phyloP scores from a whole-genome alignment of 164 flowering plant species.

The Amborella trichopoda region DNA sequence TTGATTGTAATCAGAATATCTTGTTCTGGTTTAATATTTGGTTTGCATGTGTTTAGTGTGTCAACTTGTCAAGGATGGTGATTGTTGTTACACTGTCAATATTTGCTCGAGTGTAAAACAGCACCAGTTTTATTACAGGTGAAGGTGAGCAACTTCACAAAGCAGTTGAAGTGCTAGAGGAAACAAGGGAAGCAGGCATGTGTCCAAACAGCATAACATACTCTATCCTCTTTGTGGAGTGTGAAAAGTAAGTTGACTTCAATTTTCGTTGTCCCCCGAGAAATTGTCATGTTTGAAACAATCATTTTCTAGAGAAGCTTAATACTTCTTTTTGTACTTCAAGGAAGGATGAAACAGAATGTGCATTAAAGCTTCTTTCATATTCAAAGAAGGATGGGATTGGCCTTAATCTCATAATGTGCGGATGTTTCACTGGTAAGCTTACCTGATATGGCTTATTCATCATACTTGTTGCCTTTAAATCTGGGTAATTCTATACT shows the following conservation, averaged over 20 bases:
- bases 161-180: conserved; percentile 60
- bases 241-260: conserved; percentile 55
- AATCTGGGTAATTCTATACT: no score
- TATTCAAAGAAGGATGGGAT: conserved; percentile 63
- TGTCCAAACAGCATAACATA: conserved; percentile 56
- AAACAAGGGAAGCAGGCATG: conserved; percentile 50
- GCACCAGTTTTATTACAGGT: conserved; percentile 49
- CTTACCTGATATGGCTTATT: no score
- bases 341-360: conserved; percentile 66
- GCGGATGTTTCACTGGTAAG: conserved; percentile 62
- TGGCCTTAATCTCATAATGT: conserved; percentile 47
- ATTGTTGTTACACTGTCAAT: no score
- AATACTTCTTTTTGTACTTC: conserved; percentile 4
- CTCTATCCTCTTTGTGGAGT: conserved; percentile 60
- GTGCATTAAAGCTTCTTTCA: conserved; percentile 47
- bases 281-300: background rate
- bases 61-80: no score
- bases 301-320: background rate
- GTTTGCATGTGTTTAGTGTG: no score
- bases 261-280: background rate
- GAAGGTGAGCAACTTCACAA: conserved; percentile 62
- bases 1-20: no score
- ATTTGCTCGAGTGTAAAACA: no score
- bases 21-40: no score
- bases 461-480: no score